Evolutionary conservation across 805 yeast genomes (phyloP), one percentile per base, ranked within the genome.

Genomic region (Saccharomyces paradoxus): DNA sequence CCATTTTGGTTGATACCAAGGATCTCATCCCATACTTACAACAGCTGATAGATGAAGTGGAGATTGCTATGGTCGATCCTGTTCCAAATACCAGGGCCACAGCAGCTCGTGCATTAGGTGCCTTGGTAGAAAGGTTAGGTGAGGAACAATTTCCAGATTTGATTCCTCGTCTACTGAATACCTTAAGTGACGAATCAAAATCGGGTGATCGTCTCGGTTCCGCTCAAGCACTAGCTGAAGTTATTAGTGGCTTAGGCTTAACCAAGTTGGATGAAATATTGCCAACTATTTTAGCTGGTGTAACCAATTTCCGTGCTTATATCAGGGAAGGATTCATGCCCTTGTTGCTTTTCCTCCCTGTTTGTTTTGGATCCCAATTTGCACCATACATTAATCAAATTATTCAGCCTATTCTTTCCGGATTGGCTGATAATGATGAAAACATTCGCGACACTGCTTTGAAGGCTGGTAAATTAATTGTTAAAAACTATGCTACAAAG

Each of bases 81-180:
- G 99, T 94, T 52, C 96, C 98, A 31, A 88, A 84, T 46, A 94
- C 99, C 0, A 83, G 98, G 69, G 95, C 98, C 1, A 94, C 97
- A 22, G 98, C 98, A 26, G 91, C 97, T 22, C 83, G 97, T 72
- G 99, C 99, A 0, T 74, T 94, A 51, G 99, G 99, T 61, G 89
- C 97, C 0, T 77, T 94, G 58, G 97, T 95, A 50, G 98, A 94
- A 69, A 92, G 91, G 68, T 77, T 94, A 46, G 99, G 99, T 54
- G 99, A 94, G 72, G 96, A 89, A 49, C 85, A 82, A 61, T 91
- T 94, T 89, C 97, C 99, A 37, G 87, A 81, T 44, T 82, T 94
- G 68, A 87, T 94, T 61, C 88, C 95, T 49, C 82, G 90, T 56
- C 78, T 94, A 58, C 66, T 92, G 52, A 81, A 75, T 50, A 86